A percentile compares a stretch with the other conserved stretches of the same genome.
These are phyloP conservation scores for Cutaneotrichosporon cyanovorans DNA, from an alignment of 1,284 basidiomycete genomes.

Conservation along the genomic window DNA sequence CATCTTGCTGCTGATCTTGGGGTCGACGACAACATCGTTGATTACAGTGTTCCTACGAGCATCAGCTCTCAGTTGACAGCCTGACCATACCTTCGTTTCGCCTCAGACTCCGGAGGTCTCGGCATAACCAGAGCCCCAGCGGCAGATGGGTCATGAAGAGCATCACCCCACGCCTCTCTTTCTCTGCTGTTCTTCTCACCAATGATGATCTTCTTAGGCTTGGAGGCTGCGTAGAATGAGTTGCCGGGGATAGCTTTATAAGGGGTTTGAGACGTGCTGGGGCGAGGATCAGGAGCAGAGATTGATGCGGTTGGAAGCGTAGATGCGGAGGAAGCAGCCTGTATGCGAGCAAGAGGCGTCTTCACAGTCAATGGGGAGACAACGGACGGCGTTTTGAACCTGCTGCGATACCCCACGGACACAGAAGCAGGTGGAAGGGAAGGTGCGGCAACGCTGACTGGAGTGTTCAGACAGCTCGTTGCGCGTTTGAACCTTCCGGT, in stretches of 20 bases:
- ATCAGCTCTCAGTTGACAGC: background rate
- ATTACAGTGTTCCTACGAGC: conserved; percentile 42
- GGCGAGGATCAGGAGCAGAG: no score
- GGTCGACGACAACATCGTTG: conserved; percentile 89
- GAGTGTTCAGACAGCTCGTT: conserved; percentile 27
- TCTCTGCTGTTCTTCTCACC: conserved; percentile 36
- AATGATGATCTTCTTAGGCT: conserved; percentile 29
- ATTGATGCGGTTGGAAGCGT: no score
- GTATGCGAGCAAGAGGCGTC: background rate
- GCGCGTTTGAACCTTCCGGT: conserved; percentile 24
- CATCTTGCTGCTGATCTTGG: conserved; percentile 66
- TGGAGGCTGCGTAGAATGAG: conserved; percentile 28
- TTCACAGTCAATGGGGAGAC: background rate
- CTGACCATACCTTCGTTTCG: conserved; percentile 61
- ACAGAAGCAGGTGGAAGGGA: background rate
- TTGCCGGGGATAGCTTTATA: conserved; percentile 1
- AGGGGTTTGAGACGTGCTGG: no score
- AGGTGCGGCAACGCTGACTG: conserved; percentile 3
- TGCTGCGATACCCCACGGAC: background rate
- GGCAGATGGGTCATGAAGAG: conserved; percentile 56
- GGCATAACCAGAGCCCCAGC: conserved; percentile 82
- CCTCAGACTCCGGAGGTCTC: conserved; percentile 62
- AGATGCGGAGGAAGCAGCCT: background rate
- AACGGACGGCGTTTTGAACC: background rate
- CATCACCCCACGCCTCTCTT: conserved; percentile 25